phyloP scores from a whole-genome alignment of 2,329 filamentous ascomycete genomes.

The Botrytis byssoidea region DNA sequence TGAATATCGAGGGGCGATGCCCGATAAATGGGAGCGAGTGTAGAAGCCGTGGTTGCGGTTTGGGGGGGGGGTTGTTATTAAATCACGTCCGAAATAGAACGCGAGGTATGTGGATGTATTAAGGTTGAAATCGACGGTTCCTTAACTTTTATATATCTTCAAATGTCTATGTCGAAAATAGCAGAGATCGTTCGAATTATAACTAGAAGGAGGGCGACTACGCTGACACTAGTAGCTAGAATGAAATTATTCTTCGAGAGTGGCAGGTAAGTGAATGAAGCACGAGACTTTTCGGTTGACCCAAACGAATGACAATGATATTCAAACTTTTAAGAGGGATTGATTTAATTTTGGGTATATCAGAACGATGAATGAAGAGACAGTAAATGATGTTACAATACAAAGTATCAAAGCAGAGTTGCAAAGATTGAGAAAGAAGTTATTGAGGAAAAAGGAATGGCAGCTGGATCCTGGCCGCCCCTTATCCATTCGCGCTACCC shows the following conservation, averaged over 20 bases:
- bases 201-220: constrained; percentile 21
- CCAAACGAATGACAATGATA: constrained; percentile 37
- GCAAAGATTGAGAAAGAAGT: constrained; percentile 9
- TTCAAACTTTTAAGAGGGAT: constrained; percentile 22
- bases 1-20: constrained; percentile 54
- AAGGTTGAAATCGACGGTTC: constrained; percentile 7
- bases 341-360: constrained; percentile 27
- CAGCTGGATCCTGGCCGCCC: constrained; percentile 22
- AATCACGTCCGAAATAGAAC: constrained; percentile 35
- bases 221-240: constrained; percentile 14
- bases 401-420: constrained; percentile 10
- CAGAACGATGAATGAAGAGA: constrained; percentile 30
- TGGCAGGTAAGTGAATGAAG: constrained; percentile 15
- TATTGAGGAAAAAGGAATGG: constrained; percentile 18
- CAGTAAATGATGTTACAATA: constrained; percentile 17
- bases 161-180: constrained; percentile 27
- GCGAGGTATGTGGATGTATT: constrained; percentile 27
- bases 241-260: constrained; percentile 14
- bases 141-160: constrained; percentile 24
- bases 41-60: constrained; percentile 52
- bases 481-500: constrained; percentile 35
- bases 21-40: constrained; percentile 56
- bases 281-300: constrained; percentile 20
- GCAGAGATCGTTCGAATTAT: constrained; percentile 24
- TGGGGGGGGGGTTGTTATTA: constrained; percentile 34